phyloP scores from a whole-genome alignment of 306 rosid genomes.

The Quercus engelmannii region DNA sequence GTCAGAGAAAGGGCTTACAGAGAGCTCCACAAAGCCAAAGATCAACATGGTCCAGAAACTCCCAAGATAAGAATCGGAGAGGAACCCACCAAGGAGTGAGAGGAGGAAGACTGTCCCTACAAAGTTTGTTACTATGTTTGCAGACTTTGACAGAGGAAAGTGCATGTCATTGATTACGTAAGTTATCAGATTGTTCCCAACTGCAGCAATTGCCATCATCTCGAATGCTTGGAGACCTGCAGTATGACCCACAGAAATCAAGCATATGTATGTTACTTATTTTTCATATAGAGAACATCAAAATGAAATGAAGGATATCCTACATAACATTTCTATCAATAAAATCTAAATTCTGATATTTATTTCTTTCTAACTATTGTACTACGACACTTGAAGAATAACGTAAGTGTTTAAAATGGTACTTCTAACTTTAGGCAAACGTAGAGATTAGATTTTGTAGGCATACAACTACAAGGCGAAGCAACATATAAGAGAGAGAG shows the following conservation, averaged over 20 bases:
- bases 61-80: constrained; percentile 63
- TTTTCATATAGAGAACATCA: not conserved
- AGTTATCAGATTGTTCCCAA: constrained; percentile 62
- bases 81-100: constrained; percentile 62
- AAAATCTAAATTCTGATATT: not conserved
- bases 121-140: constrained; percentile 60
- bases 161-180: constrained; percentile 60
- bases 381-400: not conserved
- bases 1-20: constrained; percentile 29
- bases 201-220: constrained; percentile 71
- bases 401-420: too few species aligned
- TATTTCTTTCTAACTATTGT: not conserved
- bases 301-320: not conserved
- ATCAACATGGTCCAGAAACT: constrained; percentile 59
- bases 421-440: not conserved
- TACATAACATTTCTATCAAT: not conserved
- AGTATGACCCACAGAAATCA: constrained; percentile 3
- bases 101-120: constrained; percentile 59
- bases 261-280: not conserved
- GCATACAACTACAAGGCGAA: too few species aligned
- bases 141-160: constrained; percentile 58
- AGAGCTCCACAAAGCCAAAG: constrained; percentile 58
- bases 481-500: not conserved
- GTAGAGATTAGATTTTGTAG: not conserved
- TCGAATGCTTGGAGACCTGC: constrained; percentile 70